These are phyloP conservation scores for Emydomyces testavorans DNA, from an alignment of 2,329 filamentous ascomycete species.

Conservation along the genomic window DNA sequence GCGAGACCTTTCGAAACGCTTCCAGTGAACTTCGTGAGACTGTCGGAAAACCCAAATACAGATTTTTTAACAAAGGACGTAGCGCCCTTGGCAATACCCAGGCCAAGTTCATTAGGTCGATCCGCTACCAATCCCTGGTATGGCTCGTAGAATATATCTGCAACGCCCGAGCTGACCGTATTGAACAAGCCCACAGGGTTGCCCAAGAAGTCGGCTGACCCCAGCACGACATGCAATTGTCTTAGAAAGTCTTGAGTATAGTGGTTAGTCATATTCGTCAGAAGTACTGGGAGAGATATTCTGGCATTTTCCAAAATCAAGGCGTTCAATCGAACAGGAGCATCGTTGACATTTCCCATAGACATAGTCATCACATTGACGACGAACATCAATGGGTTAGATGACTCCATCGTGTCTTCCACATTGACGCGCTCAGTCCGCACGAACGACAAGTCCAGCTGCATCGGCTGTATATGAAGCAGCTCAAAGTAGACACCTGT, in stretches of 20 bases:
- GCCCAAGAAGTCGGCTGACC: slow-evolving; percentile 92
- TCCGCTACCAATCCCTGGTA: slow-evolving; percentile 97
- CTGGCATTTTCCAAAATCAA: slow-evolving; percentile 90
- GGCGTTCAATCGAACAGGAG: slow-evolving; percentile 84
- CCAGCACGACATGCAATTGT: slow-evolving; percentile 93
- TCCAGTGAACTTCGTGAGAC: slow-evolving; percentile 93
- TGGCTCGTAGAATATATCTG: slow-evolving; percentile 97
- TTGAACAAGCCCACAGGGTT: slow-evolving; percentile 98
- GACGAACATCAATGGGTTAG: slow-evolving; percentile 96
- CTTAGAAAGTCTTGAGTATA: slow-evolving; percentile 94
- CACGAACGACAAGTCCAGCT: slow-evolving; percentile 92
- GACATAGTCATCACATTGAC: slow-evolving; percentile 99
- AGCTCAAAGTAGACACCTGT: slow-evolving; percentile 98
- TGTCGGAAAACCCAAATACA: slow-evolving; percentile 93
- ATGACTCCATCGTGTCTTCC: slow-evolving; percentile 81
- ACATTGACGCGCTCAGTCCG: slow-evolving; percentile 93
- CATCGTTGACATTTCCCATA: slow-evolving; percentile 97
- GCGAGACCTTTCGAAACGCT: slow-evolving; percentile 94
- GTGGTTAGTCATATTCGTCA: slow-evolving; percentile 80
- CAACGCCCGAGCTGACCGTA: slow-evolving; percentile 92
- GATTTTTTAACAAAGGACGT: slow-evolving; percentile 98
- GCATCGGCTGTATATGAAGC: slow-evolving; percentile 94
- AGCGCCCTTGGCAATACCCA: slow-evolving; percentile 92
- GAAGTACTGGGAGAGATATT: slow-evolving; percentile 71
- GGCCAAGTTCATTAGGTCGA: slow-evolving; percentile 82